phyloP scores from a whole-genome alignment of 139 green algal genomes.

The Chlorokybus atmophyticus region DNA sequence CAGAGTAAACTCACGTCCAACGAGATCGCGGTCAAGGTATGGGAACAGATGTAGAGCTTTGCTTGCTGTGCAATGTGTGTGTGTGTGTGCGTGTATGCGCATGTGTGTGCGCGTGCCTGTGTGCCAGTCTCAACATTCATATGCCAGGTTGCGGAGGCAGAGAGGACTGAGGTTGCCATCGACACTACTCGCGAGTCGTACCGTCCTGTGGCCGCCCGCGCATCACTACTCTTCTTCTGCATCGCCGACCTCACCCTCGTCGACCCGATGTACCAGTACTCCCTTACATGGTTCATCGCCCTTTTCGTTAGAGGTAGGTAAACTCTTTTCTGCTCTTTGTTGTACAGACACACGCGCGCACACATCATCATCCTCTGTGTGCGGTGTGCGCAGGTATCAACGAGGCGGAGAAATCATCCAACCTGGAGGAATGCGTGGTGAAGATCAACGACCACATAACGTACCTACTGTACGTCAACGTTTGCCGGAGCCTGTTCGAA shows the following conservation, averaged over 20 bases:
- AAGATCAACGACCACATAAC: conserved; percentile 67
- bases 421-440: conserved; percentile 42
- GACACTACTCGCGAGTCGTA: conserved; percentile 58
- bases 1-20: conserved; percentile 64
- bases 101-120: too few relatives aligned
- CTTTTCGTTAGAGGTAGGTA: conserved; percentile 44
- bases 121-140: too few relatives aligned
- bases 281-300: conserved; percentile 44
- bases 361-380: too few relatives aligned
- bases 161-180: conserved; percentile 54
- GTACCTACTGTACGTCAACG: conserved; percentile 60
- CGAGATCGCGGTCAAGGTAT: conserved; percentile 48
- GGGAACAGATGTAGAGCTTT: too few relatives aligned
- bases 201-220: conserved; percentile 48
- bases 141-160: conserved; percentile 51
- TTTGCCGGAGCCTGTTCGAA: conserved; percentile 65
- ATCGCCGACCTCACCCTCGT: conserved; percentile 57
- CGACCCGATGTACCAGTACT: conserved; percentile 73
- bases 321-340: too few relatives aligned
- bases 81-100: too few relatives aligned
- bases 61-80: too few relatives aligned
- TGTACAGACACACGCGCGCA: too few relatives aligned
- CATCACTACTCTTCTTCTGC: conserved; percentile 62
- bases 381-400: too few relatives aligned
- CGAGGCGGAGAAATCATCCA: conserved; percentile 25